These are phyloP conservation scores for Fusarium chlamydosporum DNA, from an alignment of 2,329 filamentous ascomycete genomes.

Conservation along the genomic window DNA sequence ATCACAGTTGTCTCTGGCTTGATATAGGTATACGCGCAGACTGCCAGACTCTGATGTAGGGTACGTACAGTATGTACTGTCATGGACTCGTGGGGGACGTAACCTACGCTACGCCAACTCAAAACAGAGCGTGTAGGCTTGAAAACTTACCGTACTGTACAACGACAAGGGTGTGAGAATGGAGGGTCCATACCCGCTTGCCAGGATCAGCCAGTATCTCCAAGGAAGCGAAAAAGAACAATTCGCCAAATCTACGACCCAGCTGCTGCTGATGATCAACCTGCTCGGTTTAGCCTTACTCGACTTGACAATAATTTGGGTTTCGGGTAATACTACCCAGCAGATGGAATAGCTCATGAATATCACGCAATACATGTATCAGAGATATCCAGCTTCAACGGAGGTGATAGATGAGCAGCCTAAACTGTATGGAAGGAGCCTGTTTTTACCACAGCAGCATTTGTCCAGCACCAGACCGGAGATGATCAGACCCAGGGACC, in stretches of 20 bases:
- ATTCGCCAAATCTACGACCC: conserved; percentile 43
- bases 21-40: background rate
- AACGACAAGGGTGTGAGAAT: conserved; percentile 37
- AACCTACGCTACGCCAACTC: conserved; percentile 36
- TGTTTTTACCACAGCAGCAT: conserved; percentile 7
- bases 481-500: conserved; percentile 49
- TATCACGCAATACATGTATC: background rate
- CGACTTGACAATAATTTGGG: background rate
- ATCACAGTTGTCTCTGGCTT: conserved; percentile 32
- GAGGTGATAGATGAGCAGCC: background rate
- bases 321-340: conserved; percentile 1
- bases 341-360: background rate
- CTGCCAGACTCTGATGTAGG: conserved; percentile 27
- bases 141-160: conserved; percentile 19
- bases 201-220: conserved; percentile 44
- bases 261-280: conserved; percentile 33
- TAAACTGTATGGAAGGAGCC: background rate
- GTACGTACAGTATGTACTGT: conserved; percentile 35
- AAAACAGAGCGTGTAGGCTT: conserved; percentile 36
- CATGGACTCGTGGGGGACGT: conserved; percentile 3
- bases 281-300: conserved; percentile 13
- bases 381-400: background rate
- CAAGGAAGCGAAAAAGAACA: conserved; percentile 52
- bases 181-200: conserved; percentile 33
- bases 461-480: conserved; percentile 37